Base-by-base conservation (phyloP, 495 filamentous ascomycete genomes). In the Aspergillus ostianus region DNA sequence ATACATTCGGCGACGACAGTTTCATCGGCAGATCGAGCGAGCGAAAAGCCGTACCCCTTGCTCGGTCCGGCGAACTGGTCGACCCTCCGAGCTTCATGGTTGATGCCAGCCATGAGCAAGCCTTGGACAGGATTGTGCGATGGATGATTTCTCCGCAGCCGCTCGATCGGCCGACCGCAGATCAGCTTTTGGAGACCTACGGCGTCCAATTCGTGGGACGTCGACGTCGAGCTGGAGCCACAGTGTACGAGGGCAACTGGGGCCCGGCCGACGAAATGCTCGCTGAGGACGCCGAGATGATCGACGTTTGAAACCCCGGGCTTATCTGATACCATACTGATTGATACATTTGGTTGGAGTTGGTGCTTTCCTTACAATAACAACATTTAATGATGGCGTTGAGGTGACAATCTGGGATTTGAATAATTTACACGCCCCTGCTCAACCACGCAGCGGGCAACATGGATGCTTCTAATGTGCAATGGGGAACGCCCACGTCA, bases 201-300 rank as follows among this genome's bases (percentile, higher is more conserved):
- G 88, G 90, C 19, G 80, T 94, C 23, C 80, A 80, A 58, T 98
- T 95, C 87, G 88, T 91, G 19, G 82, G 82, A 56, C 69, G 70
- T 50, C 86, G 92, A 59, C 86, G 90, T 36, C 85, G 86, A 49
- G 90, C 91, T 23, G 90, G 90, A 27, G 95, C 95, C 21, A 95
- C 90, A 10, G 86, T 97, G 53, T 98, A 87, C 61, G 94, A 98
- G 76, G 95, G 94, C 64, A 92, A 91, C 69, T 98, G 91, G 90
- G 94, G 94, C 1, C 94, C 93, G 45, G 85, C 85, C 12, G 87
- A 91, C 61, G 82, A 88, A 57, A 79, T 90, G 27, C 75, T 90
- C 60, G 79, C 77, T n/a, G 83, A 85, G 68, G 86, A 89, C 73
- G 80, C 84, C 50, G 87, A 89, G 69, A 90, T 90, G 86, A 85